Evolutionary conservation across 2,329 filamentous ascomycete species (phyloP).

Genomic region (Claviceps capensis): DNA sequence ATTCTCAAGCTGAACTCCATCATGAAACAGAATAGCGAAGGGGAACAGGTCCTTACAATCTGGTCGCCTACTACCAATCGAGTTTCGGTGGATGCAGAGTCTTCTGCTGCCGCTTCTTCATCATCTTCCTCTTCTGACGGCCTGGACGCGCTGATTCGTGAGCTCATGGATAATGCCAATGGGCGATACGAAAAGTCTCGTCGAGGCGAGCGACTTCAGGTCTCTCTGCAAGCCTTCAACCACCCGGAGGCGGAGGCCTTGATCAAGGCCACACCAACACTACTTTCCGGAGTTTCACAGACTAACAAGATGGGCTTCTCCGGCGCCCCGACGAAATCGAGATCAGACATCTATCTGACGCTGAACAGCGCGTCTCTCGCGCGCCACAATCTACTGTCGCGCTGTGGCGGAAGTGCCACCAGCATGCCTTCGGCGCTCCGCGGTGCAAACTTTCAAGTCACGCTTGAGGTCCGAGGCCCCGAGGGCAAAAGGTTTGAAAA

Average conservation of each 20-base stretch:
- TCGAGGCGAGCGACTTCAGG: slow-evolving; percentile 61
- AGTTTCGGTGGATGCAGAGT: slow-evolving; percentile 40
- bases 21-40: slow-evolving; percentile 56
- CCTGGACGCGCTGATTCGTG: slow-evolving; percentile 60
- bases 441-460: slow-evolving; percentile 70
- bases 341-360: slow-evolving; percentile 92
- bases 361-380: slow-evolving; percentile 67
- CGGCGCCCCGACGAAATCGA: slow-evolving; percentile 71
- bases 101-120: slow-evolving; percentile 11
- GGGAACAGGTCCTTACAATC: slow-evolving; percentile 62
- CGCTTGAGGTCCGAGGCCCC: slow-evolving; percentile 70
- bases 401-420: slow-evolving; percentile 60
- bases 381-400: slow-evolving; percentile 56
- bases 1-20: slow-evolving; percentile 63
- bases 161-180: slow-evolving; percentile 59
- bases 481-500: slow-evolving; percentile 73
- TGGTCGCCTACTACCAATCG: slow-evolving; percentile 52
- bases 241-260: slow-evolving; percentile 65
- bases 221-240: slow-evolving; percentile 67
- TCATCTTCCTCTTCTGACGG: slow-evolving; percentile 36
- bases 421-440: slow-evolving; percentile 48
- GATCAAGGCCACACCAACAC: slow-evolving; percentile 74
- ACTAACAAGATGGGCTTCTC: slow-evolving; percentile 90
- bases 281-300: slow-evolving; percentile 66
- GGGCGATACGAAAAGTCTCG: slow-evolving; percentile 61